Evolutionary conservation across 179 eudicot species (phyloP).

Genomic region (Patellifolia procumbens): DNA sequence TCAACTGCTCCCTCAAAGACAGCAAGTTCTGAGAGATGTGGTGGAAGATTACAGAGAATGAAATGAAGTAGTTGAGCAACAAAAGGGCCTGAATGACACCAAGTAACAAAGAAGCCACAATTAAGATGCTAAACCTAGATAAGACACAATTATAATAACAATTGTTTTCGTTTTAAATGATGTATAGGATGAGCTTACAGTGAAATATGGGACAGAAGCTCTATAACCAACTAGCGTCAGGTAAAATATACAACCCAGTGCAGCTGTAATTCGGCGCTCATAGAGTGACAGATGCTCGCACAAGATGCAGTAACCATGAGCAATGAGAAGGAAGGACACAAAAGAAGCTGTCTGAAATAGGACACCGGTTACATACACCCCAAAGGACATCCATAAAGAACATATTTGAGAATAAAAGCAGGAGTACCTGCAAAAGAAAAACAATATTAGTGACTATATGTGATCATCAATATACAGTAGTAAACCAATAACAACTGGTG

Average conservation of each 20-base stretch:
- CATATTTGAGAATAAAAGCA: constrained; percentile 78
- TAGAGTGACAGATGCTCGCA: constrained; percentile 74
- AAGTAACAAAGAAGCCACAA: not conserved
- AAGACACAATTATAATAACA: not conserved
- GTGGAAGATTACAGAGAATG: constrained; percentile 81
- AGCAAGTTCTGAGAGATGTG: constrained; percentile 72
- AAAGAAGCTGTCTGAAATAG: constrained; percentile 86
- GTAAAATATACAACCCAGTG: constrained; percentile 79
- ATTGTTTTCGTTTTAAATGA: not conserved
- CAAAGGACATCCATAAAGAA: constrained; percentile 98
- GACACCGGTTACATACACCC: constrained; percentile 82
- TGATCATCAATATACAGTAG: not conserved
- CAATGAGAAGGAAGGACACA: constrained; percentile 80
- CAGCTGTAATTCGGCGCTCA: constrained; percentile 74
- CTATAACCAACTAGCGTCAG: constrained; percentile 88
- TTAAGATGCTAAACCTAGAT: too few species aligned
- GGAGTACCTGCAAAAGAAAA: constrained; percentile 60
- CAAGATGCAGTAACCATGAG: constrained; percentile 94
- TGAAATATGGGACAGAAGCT: constrained; percentile 87
- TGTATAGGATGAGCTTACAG: constrained; percentile 42
- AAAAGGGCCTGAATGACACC: constrained; percentile 62
- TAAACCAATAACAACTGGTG: not conserved
- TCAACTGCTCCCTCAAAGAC: constrained; percentile 71
- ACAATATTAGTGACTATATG: not conserved
- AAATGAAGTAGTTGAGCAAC: constrained; percentile 67